Conservation (phyloP, 441 rosid species). For the Adansonia madagascariensis region DNA sequence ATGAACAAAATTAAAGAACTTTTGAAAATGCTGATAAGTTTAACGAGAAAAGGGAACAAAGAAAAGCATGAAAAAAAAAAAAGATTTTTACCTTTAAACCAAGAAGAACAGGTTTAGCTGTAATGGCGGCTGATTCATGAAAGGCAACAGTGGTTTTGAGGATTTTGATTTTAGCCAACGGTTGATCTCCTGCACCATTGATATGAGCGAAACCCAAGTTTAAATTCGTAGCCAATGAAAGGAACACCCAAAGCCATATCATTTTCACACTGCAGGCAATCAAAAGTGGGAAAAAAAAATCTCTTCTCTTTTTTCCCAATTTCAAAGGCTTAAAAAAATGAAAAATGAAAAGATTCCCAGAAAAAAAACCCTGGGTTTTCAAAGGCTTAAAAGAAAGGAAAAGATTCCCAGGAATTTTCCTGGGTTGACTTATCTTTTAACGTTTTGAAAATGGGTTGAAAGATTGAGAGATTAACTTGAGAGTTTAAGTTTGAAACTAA, state of each 20-base stretch:
- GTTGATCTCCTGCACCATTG: conserved; percentile 51
- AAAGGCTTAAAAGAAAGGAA: neutral
- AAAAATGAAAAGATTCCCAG: no score
- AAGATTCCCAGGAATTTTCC: neutral
- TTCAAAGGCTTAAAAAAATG: neutral
- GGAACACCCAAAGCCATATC: conserved; percentile 9
- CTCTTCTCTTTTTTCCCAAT: neutral
- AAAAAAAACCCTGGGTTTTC: no score
- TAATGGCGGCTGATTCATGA: conserved; percentile 37
- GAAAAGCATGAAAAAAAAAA: neutral
- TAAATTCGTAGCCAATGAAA: neutral
- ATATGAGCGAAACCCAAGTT: conserved; percentile 32
- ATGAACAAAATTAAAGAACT: neutral
- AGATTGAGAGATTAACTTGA: neutral
- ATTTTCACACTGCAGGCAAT: neutral
- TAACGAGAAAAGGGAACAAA: neutral
- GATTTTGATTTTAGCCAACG: conserved; percentile 55
- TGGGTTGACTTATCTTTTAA: neutral
- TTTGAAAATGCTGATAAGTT: neutral
- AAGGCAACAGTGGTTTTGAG: conserved; percentile 42
- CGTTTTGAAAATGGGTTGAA: neutral
- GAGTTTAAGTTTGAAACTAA: neutral
- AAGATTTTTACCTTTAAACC: conserved; percentile 43
- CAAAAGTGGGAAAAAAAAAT: neutral
- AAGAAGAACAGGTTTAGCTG: conserved; percentile 47